Conservation (phyloP, 768 basidiomycete genomes). For the Rhizopogon salebrosus region DNA sequence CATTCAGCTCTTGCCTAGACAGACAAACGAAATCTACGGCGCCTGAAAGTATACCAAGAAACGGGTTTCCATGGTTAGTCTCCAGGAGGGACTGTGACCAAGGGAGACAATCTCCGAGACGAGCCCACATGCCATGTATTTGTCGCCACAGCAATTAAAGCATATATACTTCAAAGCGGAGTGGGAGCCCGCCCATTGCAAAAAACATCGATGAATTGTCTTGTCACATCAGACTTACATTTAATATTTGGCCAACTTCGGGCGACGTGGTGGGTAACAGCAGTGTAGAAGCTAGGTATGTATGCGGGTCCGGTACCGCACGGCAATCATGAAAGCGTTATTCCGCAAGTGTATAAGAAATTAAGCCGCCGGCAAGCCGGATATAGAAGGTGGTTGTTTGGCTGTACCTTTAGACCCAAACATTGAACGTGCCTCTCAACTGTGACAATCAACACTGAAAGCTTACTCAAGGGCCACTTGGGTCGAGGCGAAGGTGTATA, state of each 20-base stretch:
- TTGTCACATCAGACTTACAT: too few relatives aligned
- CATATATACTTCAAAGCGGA: background rate
- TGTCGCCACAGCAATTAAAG: background rate
- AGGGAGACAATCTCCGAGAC: too few relatives aligned
- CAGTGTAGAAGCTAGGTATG: background rate
- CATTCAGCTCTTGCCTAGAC: background rate
- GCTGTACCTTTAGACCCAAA: slow-evolving; percentile 19
- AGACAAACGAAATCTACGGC: background rate
- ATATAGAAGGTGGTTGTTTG: slow-evolving; percentile 19
- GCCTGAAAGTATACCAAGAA: too few relatives aligned
- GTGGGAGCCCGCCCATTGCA: too few relatives aligned
- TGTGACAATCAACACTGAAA: background rate
- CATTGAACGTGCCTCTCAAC: background rate
- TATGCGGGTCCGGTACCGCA: background rate
- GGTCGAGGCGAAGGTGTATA: background rate
- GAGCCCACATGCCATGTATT: background rate
- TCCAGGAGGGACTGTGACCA: background rate
- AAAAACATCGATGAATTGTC: too few relatives aligned
- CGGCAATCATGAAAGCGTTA: too few relatives aligned
- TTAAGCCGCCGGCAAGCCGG: background rate
- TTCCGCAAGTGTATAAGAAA: background rate
- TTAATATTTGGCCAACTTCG: background rate
- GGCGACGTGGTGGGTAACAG: background rate
- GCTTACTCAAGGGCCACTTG: background rate
- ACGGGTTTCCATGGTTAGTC: too few relatives aligned